Base-by-base conservation (phyloP, 1,284 basidiomycete species). In the Tilletia indica region DNA sequence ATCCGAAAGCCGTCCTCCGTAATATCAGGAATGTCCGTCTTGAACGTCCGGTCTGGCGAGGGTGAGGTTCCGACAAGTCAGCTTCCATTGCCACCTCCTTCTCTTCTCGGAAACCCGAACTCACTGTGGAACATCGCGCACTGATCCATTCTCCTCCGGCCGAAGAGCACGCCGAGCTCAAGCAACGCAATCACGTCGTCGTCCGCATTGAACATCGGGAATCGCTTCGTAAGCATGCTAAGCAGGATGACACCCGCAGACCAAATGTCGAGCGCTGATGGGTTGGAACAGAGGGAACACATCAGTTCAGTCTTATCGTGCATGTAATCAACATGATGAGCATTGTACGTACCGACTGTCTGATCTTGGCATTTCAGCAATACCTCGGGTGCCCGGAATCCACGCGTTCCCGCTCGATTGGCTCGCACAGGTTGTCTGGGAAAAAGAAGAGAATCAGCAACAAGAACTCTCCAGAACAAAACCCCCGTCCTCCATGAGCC, bases 351-450 rank as follows among this genome's bases (percentile, higher is more conserved):
- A 94, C 94, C 92, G 73, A 93, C 93, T 4, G 91, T 92, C 86
- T 99, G 96, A 77, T 94, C 92, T 25, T 91, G 90, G 79, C 96
- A 99, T 85, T 99, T 99, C 67, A 99, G 86, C 36, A 99, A 85
- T 11, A 99, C 97, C 81, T 99, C 97, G 0, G 96, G 96, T 0
- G 96, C 95, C 71, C 96, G 90, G 85, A 99, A 99, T 0, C 96
- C 97, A 81, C 96, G 87, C 6, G 96, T 99, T 0, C 96, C 96
- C 0, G 96, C 97, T 70, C 96, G 90, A 82, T 99, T 99, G 4
- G 97, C 95, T 83, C 96, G 95, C 68, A 94, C 93, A 66, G 89
- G 87, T 0, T 94, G 93, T 76, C 86, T 80, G 63, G 6, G 61
- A 12, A 12, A 42, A 39, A 64, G 3, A 38, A 64, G 14, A 6